These are phyloP conservation scores for Moesziomyces sp. DNA, from an alignment of 1,284 basidiomycete species.

Conservation along the genomic window DNA sequence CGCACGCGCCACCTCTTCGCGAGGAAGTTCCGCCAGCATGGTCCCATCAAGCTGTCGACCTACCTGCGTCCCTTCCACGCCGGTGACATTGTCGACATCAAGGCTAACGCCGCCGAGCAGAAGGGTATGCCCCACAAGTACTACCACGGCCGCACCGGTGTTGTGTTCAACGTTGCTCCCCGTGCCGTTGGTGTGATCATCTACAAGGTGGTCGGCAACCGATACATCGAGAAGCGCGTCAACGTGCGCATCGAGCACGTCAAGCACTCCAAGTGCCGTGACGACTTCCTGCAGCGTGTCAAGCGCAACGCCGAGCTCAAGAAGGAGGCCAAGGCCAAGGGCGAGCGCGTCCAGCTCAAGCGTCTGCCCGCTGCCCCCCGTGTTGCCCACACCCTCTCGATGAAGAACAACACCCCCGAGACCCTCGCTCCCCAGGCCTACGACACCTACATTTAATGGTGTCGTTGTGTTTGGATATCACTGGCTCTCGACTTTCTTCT, in stretches of 20 bases:
- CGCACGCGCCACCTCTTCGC: conserved; percentile 98
- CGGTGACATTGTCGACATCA: conserved; percentile 99
- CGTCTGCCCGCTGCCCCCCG: conserved; percentile 87
- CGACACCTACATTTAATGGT: conserved; percentile 69
- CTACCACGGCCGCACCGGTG: conserved; percentile 84
- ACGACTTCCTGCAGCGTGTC: conserved; percentile 97
- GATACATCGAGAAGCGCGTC: conserved; percentile 99
- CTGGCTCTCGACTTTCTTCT: background rate
- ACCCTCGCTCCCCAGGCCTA: conserved; percentile 90
- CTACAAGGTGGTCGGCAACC: conserved; percentile 98
- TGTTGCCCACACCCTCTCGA: conserved; percentile 80
- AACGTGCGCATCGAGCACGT: conserved; percentile 99
- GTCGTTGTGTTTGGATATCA: conserved; percentile 1
- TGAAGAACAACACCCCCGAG: conserved; percentile 83
- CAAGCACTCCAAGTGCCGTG: conserved; percentile 96
- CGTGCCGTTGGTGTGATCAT: conserved; percentile 95
- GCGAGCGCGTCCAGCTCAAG: conserved; percentile 83
- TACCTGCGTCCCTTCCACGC: conserved; percentile 92
- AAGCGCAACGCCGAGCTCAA: conserved; percentile 89
- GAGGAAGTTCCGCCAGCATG: conserved; percentile 77
- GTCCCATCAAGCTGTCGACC: conserved; percentile 89
- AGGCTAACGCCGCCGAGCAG: conserved; percentile 98
- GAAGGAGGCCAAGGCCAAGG: conserved; percentile 77
- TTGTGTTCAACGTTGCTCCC: conserved; percentile 97
- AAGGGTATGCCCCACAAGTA: conserved; percentile 99